Evolutionary conservation across 139 green algal genomes (phyloP).

Genomic region (Chlorella ohadii): DNA sequence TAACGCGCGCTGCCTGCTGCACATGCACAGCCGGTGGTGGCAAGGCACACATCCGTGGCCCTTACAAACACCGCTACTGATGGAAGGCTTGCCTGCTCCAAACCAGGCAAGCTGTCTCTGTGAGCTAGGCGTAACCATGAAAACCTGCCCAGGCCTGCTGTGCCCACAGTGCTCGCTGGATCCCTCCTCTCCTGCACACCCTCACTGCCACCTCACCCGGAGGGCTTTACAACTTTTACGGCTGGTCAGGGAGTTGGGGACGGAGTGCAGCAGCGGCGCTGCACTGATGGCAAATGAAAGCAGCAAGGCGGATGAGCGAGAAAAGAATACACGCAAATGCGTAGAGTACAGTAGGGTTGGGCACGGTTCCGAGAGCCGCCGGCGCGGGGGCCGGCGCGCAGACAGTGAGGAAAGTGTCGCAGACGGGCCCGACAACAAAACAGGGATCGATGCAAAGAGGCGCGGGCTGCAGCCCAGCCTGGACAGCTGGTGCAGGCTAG

Average conservation of each 20-base stretch:
- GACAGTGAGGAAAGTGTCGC: not conserved
- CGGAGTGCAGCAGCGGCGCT: not conserved
- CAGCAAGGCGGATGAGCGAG: not conserved
- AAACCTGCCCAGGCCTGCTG: too few relatives aligned
- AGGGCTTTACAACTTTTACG: not conserved
- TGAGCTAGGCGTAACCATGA: too few relatives aligned
- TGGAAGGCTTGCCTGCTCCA: too few relatives aligned
- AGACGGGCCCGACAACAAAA: not conserved
- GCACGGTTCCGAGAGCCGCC: not conserved
- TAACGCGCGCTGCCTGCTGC: too few relatives aligned
- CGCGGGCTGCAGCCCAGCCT: not conserved
- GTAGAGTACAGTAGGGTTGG: not conserved
- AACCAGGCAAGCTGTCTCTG: too few relatives aligned
- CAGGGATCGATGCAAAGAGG: not conserved
- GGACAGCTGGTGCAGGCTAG: not conserved
- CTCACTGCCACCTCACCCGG: not conserved
- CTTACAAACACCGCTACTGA: too few relatives aligned
- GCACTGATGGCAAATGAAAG: constrained; percentile 3
- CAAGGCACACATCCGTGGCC: too few relatives aligned
- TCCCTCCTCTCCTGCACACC: too few relatives aligned
- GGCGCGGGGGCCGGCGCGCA: not conserved
- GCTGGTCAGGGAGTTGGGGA: not conserved
- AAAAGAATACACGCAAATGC: constrained; percentile 22
- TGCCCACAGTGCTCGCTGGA: too few relatives aligned
- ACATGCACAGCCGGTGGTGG: too few relatives aligned